Conservation (phyloP, 2,329 filamentous ascomycete genomes). For the Talaromyces atroroseus region DNA sequence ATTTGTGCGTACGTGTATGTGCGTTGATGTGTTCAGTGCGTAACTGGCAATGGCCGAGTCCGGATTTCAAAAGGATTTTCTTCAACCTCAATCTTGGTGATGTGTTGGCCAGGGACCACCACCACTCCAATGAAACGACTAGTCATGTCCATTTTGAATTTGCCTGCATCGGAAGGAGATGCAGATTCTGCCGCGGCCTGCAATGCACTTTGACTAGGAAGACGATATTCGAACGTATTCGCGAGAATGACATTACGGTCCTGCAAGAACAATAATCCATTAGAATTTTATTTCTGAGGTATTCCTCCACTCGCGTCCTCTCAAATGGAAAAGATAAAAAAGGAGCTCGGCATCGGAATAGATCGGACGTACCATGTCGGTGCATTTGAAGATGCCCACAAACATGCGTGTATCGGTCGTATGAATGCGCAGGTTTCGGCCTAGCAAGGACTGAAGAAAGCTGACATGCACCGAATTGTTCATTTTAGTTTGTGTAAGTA, state of each 20-base stretch:
- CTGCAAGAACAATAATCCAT: slow-evolving; percentile 40
- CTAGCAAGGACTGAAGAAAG: slow-evolving; percentile 58
- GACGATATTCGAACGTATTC: slow-evolving; percentile 82
- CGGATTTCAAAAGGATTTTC: slow-evolving; percentile 39
- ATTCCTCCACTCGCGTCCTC: neutral
- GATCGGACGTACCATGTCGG: slow-evolving; percentile 66
- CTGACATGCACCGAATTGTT: slow-evolving; percentile 30
- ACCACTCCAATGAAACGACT: slow-evolving; percentile 84
- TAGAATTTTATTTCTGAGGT: neutral
- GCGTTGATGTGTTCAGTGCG: neutral
- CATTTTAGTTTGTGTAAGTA: slow-evolving; percentile 26
- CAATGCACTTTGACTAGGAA: slow-evolving; percentile 54
- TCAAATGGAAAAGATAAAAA: neutral
- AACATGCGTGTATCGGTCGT: slow-evolving; percentile 84
- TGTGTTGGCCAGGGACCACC: slow-evolving; percentile 79
- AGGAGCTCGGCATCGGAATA: neutral
- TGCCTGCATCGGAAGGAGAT: slow-evolving; percentile 19
- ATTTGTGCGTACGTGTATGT: neutral
- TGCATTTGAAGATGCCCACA: slow-evolving; percentile 87
- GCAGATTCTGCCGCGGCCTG: slow-evolving; percentile 26
- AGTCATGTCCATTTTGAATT: slow-evolving; percentile 64
- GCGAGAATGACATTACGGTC: slow-evolving; percentile 83
- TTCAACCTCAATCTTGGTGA: slow-evolving; percentile 83
- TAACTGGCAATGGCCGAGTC: neutral
- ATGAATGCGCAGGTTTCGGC: slow-evolving; percentile 71